Percentiles rank a stretch among this genome's conserved stretches.
phyloP scores from a whole-genome alignment of 345 rosid genomes.

The Firmiana major region DNA sequence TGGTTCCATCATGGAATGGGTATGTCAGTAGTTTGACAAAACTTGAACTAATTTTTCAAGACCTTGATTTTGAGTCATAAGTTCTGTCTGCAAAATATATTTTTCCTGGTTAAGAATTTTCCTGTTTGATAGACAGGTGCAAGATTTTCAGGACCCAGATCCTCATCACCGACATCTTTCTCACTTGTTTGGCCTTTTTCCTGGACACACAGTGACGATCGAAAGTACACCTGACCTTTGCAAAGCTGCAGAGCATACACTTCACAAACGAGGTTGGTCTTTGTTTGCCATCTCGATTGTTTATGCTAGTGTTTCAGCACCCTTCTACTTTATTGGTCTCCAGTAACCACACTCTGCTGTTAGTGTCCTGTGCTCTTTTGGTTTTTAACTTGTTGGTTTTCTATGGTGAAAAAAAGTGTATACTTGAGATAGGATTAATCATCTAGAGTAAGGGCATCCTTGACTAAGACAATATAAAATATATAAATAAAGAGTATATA shows the following conservation, averaged over 20 bases:
- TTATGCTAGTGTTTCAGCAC: background rate
- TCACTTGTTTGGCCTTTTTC: constrained; percentile 88
- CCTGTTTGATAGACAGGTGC: constrained; percentile 37
- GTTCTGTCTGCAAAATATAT: background rate
- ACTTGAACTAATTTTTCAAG: background rate
- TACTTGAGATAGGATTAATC: background rate
- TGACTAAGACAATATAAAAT: background rate
- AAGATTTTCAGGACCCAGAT: constrained; percentile 82
- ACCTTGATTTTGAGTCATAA: constrained; percentile 2
- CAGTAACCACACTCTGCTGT: background rate
- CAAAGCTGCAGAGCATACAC: constrained; percentile 67
- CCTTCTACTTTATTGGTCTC: background rate
- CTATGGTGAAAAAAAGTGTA: background rate
- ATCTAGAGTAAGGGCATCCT: background rate
- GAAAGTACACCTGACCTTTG: constrained; percentile 71
- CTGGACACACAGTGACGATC: constrained; percentile 73
- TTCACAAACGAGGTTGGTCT: constrained; percentile 68
- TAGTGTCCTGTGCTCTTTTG: background rate
- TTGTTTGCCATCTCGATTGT: background rate
- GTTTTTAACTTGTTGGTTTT: background rate
- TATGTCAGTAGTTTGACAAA: constrained; percentile 15
- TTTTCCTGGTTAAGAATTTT: constrained; percentile 3
- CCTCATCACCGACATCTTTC: constrained; percentile 81
- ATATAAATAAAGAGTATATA: background rate
- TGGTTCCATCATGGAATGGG: constrained; percentile 99